These are phyloP conservation scores for Asterella californica DNA, from an alignment of 225 moss, liverwort and hornwort species.

Conservation along the genomic window DNA sequence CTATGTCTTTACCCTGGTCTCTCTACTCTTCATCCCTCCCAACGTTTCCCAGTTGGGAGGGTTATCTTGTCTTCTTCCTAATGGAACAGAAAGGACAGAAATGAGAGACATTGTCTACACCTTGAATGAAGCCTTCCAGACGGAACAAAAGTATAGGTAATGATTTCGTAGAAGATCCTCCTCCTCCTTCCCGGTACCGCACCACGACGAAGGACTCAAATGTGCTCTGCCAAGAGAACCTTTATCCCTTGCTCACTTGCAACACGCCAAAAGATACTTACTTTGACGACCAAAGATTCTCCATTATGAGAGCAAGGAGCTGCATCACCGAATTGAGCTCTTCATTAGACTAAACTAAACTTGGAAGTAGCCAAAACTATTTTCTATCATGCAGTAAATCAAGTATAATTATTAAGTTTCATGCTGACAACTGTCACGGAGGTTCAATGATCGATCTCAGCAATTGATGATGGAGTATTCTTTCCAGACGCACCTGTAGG, in stretches of 20 bases:
- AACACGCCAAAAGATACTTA: constrained; percentile 39
- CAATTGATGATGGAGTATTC: not conserved
- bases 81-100: no score
- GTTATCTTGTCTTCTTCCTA: no score
- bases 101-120: no score
- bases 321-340: constrained; percentile 30
- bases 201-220: not conserved
- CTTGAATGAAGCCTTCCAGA: no score
- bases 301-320: constrained; percentile 86
- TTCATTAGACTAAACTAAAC: not conserved
- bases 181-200: no score
- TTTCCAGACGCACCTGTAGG: constrained; percentile 55
- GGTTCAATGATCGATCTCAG: not conserved
- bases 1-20: no score
- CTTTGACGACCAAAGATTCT: constrained; percentile 84
- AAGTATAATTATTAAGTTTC: not conserved
- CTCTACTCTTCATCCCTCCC: no score
- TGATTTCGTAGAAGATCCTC: no score
- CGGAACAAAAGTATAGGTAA: no score
- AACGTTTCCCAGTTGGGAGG: no score
- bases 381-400: not conserved
- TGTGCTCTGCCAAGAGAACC: not conserved
- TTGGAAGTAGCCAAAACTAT: not conserved
- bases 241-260: not conserved
- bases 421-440: not conserved